Evolutionary conservation across 768 basidiomycete genomes (phyloP).

Genomic region (Amanita brunnescens): DNA sequence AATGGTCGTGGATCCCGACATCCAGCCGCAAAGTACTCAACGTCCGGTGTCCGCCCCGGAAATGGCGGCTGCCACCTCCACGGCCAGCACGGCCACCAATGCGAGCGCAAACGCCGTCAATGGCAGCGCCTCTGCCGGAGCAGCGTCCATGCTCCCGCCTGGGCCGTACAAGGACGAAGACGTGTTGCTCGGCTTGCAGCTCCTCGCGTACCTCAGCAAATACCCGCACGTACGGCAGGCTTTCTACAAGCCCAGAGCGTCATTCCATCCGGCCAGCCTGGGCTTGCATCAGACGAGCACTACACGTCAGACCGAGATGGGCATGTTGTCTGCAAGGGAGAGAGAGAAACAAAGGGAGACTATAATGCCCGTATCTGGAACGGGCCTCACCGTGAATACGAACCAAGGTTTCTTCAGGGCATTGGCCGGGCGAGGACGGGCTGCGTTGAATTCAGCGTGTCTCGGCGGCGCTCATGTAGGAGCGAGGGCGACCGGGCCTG

Average conservation of each 20-base stretch:
- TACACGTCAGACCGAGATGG: slow-evolving; percentile 6
- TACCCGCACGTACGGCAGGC: slow-evolving; percentile 96
- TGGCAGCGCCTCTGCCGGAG: slow-evolving; percentile 4
- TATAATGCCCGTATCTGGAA: neutral
- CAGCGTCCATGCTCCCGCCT: slow-evolving; percentile 11
- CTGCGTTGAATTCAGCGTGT: slow-evolving; percentile 1
- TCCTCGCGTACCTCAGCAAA: slow-evolving; percentile 93
- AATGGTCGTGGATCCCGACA: neutral
- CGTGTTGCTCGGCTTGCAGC: slow-evolving; percentile 81
- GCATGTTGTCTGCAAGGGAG: neutral
- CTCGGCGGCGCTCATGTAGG: neutral
- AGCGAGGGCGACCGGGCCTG: neutral
- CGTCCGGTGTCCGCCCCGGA: neutral
- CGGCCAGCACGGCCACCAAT: neutral
- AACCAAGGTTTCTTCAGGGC: slow-evolving; percentile 36
- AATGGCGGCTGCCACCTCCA: neutral
- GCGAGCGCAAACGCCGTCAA: neutral
- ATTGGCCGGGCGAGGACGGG: slow-evolving; percentile 35
- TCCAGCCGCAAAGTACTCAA: neutral
- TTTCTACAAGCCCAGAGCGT: slow-evolving; percentile 81
- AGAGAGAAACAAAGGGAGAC: slow-evolving; percentile 15
- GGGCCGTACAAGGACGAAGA: slow-evolving; percentile 93
- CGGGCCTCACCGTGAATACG: slow-evolving; percentile 5
- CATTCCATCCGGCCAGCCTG: slow-evolving; percentile 72
- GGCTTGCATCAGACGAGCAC: slow-evolving; percentile 21